Percentiles rank a stretch among this genome's conserved stretches.
phyloP scores from a whole-genome alignment of 495 filamentous ascomycete genomes.

The Aspergillus funiculosus region DNA sequence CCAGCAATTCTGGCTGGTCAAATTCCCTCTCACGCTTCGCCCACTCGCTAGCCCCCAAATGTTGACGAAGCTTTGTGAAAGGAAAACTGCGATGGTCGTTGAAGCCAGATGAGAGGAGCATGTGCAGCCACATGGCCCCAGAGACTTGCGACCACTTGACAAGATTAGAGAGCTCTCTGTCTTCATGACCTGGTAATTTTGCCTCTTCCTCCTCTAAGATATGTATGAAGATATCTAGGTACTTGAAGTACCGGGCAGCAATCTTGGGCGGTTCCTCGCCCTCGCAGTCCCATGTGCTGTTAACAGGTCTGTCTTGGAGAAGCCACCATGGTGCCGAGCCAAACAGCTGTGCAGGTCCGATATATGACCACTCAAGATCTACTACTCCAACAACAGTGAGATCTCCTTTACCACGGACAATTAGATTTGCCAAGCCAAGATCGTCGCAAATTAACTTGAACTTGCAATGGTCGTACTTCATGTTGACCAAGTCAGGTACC shows the following conservation, averaged over 20 bases:
- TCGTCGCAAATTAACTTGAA: constrained; percentile 38
- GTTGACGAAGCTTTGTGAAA: constrained; percentile 26
- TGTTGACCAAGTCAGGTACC: constrained; percentile 21
- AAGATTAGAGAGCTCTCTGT: constrained; percentile 29
- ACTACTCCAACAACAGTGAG: constrained; percentile 32
- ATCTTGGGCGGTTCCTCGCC: constrained; percentile 21
- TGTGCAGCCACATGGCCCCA: constrained; percentile 33
- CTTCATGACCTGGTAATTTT: constrained; percentile 21
- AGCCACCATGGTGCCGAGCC: constrained; percentile 35
- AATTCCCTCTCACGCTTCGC: constrained; percentile 19
- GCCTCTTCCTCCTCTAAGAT: constrained; percentile 34
- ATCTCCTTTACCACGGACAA: constrained; percentile 27
- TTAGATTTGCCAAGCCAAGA: constrained; percentile 32
- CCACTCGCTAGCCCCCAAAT: constrained; percentile 26
- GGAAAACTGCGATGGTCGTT: constrained; percentile 27
- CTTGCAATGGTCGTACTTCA: constrained; percentile 22
- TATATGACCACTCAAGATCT: constrained; percentile 35
- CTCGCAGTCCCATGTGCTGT: constrained; percentile 23
- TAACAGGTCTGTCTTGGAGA: constrained; percentile 26
- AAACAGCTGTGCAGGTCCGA: constrained; percentile 33
- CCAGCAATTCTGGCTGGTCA: constrained; percentile 15
- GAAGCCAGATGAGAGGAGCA: constrained; percentile 30
- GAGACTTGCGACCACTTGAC: constrained; percentile 27
- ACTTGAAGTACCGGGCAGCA: constrained; percentile 26
- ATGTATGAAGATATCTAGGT: constrained; percentile 25